Conservation (phyloP, 176 grass and related monocot genomes). For the Aegilops longissima region DNA sequence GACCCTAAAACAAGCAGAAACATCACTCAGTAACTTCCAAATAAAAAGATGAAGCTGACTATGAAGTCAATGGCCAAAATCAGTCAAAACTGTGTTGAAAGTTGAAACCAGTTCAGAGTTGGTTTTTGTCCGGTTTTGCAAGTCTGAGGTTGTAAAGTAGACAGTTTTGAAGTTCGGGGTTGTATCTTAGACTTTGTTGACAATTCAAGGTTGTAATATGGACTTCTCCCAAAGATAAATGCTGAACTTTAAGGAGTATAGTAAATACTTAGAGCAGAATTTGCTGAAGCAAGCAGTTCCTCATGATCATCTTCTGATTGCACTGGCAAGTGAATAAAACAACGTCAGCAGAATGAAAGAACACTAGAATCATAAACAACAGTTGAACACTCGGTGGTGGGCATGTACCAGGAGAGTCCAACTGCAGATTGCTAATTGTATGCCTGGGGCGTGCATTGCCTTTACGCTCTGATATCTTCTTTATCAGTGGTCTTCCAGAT, state of each 20-base stretch:
- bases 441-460: conserved; percentile 56
- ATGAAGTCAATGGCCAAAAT: too few species aligned
- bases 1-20: conserved; percentile 45
- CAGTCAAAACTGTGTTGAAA: too few species aligned
- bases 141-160: too few species aligned
- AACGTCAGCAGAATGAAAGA: conserved; percentile 35
- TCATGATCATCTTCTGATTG: conserved; percentile 61
- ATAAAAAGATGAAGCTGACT: not conserved
- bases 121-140: too few species aligned
- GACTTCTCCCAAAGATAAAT: not conserved
- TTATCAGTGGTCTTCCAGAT: conserved; percentile 70
- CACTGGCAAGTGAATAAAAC: conserved; percentile 50
- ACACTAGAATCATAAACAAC: conserved; percentile 27
- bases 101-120: too few species aligned
- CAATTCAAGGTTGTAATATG: too few species aligned
- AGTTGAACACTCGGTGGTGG: not conserved
- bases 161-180: too few species aligned
- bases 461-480: conserved; percentile 86
- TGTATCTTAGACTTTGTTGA: too few species aligned
- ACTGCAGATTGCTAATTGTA: conserved; percentile 45
- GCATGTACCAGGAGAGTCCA: conserved; percentile 53
- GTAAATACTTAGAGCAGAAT: conserved; percentile 53
- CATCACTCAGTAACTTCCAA: not conserved
- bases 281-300: conserved; percentile 65
- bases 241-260: conserved; percentile 23